phyloP scores from a whole-genome alignment of 768 basidiomycete species.

The Calocybe gangraenosa region DNA sequence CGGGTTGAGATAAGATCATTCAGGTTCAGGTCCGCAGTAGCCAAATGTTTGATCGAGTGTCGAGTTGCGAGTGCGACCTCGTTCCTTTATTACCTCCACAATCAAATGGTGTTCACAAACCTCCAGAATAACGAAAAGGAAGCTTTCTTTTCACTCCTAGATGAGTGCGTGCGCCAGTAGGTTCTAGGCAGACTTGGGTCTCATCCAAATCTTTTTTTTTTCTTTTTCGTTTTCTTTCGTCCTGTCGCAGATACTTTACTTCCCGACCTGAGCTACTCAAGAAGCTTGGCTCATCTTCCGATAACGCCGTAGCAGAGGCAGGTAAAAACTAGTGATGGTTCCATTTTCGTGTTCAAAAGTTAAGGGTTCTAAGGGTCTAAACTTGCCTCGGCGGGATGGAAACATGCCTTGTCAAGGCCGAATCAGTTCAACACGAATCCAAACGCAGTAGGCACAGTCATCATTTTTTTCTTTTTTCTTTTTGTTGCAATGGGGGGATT shows the following conservation, averaged over 20 bases:
- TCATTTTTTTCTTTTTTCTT: too few species aligned
- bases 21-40: too few species aligned
- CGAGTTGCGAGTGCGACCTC: too few species aligned
- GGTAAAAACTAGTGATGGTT: slow-evolving; percentile 3
- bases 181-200: neutral
- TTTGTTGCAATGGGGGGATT: too few species aligned
- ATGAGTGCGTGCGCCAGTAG: slow-evolving; percentile 54
- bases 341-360: too few species aligned
- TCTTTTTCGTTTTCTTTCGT: neutral
- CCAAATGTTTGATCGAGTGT: too few species aligned
- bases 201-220: neutral
- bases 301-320: slow-evolving; percentile 32
- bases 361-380: too few species aligned
- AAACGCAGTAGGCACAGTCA: too few species aligned
- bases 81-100: too few species aligned
- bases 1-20: too few species aligned
- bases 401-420: slow-evolving; percentile 28
- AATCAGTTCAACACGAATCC: slow-evolving; percentile 31
- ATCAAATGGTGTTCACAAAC: slow-evolving; percentile 73
- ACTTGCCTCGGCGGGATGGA: slow-evolving; percentile 38
- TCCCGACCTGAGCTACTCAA: slow-evolving; percentile 65
- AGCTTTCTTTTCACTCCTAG: slow-evolving; percentile 76
- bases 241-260: slow-evolving; percentile 57
- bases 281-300: slow-evolving; percentile 25
- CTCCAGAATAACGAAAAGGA: slow-evolving; percentile 67